Evolutionary conservation across 768 basidiomycete genomes (phyloP), one percentile per base, ranked within the genome.

Genomic region (Lactarius pseudohatsudake): DNA sequence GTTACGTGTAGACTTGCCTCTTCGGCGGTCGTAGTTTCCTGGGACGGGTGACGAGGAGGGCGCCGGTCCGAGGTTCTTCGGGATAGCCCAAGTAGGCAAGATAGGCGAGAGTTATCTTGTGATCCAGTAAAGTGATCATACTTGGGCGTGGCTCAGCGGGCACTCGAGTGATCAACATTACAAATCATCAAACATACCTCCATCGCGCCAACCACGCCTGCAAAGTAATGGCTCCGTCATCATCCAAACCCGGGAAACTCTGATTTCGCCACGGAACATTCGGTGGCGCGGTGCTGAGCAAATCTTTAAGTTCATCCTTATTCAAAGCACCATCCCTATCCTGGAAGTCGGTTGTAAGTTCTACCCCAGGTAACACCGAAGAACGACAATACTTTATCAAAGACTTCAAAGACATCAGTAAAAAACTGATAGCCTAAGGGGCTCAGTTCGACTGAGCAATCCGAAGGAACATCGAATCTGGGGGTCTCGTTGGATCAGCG

Each of bases 171-270:
- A 34, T 20, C n/a, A 20, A 30, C 9, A 9, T n/a, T 13, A 28
- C 15, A 18, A 30, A 22, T 20, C 32, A 58, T 38, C 22, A 28
- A 76, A 82, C 70, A 60, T 36, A 94, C 95, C 93, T 96, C 96
- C 96, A 99, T 74, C 97, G 96, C 22, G 96, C 96, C 32, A 98
- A 79, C 96, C 96, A 99, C 1, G 94, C 93, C 78, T 98, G 96
- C 54, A 99, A 77, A n/a, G 96, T 98, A 20, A 98, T 91, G 34
- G 92, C 87, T 13, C 93, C 94, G 11, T 86, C 81, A 72, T 95
- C 94, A 71, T 94, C 90, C 18, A 91, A 87, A 72, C 96, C 92
- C 0, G 95, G 92, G 77, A 96, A 97, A 57, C 89, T 91, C 72
- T 91, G 89, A n/a, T 82, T 84, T 16, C 85, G 82, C 96, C 96